Evolutionary conservation across 495 filamentous ascomycete species (phyloP), one percentile per base, ranked within the genome.

Genomic region (Xylaria venustula): DNA sequence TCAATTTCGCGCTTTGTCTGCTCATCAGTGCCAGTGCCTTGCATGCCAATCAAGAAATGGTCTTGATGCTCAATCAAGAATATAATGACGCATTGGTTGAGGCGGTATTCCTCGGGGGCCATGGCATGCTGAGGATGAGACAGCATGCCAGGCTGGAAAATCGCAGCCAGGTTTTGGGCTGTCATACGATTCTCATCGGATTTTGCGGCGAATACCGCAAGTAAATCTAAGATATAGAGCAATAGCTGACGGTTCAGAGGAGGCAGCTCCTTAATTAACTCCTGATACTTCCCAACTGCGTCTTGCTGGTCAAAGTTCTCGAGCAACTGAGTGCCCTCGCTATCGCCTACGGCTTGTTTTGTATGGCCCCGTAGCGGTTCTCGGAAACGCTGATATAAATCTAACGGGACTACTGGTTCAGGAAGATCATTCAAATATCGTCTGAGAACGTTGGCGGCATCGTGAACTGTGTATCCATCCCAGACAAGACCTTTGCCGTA

Each of bases 61-160:
- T 93, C 87, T 70, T 97, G 93, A 66, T 99, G 96, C 71, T 97
- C 92, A 62, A 99, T 99, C 63, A 99, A 77, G 71, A 98, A 99
- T 25, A 98, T 96, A 68, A 99, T 84, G 40, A 99, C 94, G 68
- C 95, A 92, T 75, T 99, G 94, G 64, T 94, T 98, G 22, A 98
- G 77, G 36, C 91, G 88, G 69, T 99, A 99, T 64, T 97, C 93
- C 19, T 88, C 82, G 7, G 94, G 94, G 7, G 89, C 85, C 92
- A 99, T 97, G 64, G 97, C 92, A 72, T 99, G 94, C 32, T 83
- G 79, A 3, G 94, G 94, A 73, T 98, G 94, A 11, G 92, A 95
- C 20, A 99, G 83, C 75, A 99, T 87, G 46, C 94, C 94, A 3
- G 94, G 94, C 71, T 98, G 95, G 75, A 99, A 99, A 65, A 99